phyloP scores from a whole-genome alignment of 2,329 filamentous ascomycete genomes.

The Achaetomium macrosporum region DNA sequence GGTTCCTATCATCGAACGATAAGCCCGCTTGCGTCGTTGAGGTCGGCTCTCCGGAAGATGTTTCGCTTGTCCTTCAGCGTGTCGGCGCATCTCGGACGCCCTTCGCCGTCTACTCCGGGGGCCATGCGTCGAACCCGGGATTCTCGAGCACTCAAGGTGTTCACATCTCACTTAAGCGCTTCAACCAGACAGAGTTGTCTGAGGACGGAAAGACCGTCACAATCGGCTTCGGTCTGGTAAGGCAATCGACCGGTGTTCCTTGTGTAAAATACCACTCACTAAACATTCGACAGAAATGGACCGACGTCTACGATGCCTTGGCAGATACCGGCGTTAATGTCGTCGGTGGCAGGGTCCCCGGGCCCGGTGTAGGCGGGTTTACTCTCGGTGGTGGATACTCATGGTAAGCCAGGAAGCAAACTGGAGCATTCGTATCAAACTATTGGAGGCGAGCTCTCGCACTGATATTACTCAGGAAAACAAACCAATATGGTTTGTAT shows the following conservation, averaged over 20 bases:
- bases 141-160: constrained; percentile 27
- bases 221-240: constrained; percentile 23
- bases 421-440: neutral
- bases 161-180: constrained; percentile 21
- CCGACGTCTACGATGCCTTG: constrained; percentile 21
- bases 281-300: constrained; percentile 17
- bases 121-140: constrained; percentile 25
- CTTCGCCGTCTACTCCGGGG: constrained; percentile 26
- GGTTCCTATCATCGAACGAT: constrained; percentile 27
- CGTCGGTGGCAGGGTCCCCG: constrained; percentile 24
- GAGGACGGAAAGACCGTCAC: constrained; percentile 19
- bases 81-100: constrained; percentile 21
- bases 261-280: neutral
- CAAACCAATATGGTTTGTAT: constrained; percentile 25
- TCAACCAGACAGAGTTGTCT: constrained; percentile 22
- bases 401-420: constrained; percentile 19
- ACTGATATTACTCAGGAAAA: constrained; percentile 20
- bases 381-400: constrained; percentile 27
- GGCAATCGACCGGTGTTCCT: neutral
- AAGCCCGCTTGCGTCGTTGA: constrained; percentile 27
- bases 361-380: constrained; percentile 26
- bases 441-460: neutral
- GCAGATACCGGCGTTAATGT: constrained; percentile 23
- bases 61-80: constrained; percentile 24
- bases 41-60: constrained; percentile 22